phyloP scores from a whole-genome alignment of 331 rosid genomes.

The Saraca asoca region DNA sequence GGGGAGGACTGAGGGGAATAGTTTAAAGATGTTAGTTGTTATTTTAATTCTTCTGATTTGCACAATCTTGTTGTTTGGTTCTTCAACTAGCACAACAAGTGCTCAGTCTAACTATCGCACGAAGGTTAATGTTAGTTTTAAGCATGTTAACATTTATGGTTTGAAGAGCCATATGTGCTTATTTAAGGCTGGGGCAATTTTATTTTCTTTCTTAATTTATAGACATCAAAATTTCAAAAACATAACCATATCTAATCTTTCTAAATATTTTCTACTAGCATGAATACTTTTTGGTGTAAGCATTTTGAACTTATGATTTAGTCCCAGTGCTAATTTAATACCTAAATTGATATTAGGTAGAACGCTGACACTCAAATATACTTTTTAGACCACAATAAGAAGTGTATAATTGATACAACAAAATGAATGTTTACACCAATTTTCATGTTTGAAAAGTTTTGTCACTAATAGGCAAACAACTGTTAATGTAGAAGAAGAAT shows the following conservation, averaged over 20 bases:
- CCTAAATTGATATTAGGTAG: not conserved
- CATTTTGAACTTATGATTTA: not conserved
- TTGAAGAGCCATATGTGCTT: too few species aligned
- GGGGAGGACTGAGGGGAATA: conserved; percentile 60
- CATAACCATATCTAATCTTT: too few species aligned
- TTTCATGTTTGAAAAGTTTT: too few species aligned
- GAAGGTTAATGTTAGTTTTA: conserved; percentile 46
- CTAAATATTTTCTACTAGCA: not conserved
- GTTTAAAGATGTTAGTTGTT: conserved; percentile 59
- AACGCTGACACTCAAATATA: too few species aligned
- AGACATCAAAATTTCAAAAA: not conserved
- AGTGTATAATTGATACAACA: too few species aligned
- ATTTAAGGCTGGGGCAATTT: not conserved
- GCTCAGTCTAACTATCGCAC: conserved; percentile 55
- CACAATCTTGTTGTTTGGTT: conserved; percentile 59
- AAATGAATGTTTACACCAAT: too few species aligned
- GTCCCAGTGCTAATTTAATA: not conserved
- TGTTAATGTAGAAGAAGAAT: too few species aligned
- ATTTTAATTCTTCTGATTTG: conserved; percentile 79
- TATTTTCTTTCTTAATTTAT: too few species aligned
- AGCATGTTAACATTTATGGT: not conserved
- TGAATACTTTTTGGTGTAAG: not conserved
- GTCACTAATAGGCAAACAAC: too few species aligned
- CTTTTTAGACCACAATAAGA: too few species aligned
- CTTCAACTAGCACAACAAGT: conserved; percentile 43